Evolutionary conservation across 129 eudicot species (phyloP), one percentile per base, ranked within the genome.

Genomic region (Sambucus nigra): DNA sequence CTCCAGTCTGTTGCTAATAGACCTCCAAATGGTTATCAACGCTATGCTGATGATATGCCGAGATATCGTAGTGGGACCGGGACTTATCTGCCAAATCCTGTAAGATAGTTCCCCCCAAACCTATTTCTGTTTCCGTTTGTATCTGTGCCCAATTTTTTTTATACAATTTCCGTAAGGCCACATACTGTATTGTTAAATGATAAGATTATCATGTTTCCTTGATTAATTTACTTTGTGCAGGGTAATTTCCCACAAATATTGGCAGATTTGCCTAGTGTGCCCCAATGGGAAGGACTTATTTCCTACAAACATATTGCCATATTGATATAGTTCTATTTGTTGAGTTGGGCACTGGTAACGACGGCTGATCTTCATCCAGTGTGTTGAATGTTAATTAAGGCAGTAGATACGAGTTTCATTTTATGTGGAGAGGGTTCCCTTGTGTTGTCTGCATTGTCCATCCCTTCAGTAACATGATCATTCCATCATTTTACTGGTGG

Each of bases 21-120:
- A 71, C 95, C 78, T 32, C 72, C 86, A 16, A 74, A 67, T 39
- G 76, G 79, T 46, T 91, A 79, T 66, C 99, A 76, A 60, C 81
- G 49, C 42, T 72, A 74, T 67, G 87, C 33, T 42, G 99, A 91
- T 72, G 99, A 86, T 42, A 31, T 79, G 61, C 94, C 95, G 10
- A 82, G 89, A 79, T 75, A 81, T 53, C 95, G 95, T 12, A 79
- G 84, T 50, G 99, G 99, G 53, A 91, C 99, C 0, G 99, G 99
- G 28, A 91, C 99, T 4, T 91, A 91, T 63, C 71, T 91, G 46
- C 99, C 99, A 13, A 86, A 79, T 63, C 99, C 87, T 52, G 99
- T 91, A 82, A 82, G 86, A 48, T 38, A 59, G 5, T 45, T 15
- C 40, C 47, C 40, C 62, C 42, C 6, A 16, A 17, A 9, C 3